Conservation (phyloP, 176 grass and related monocot species). For the Avena eriantha region DNA sequence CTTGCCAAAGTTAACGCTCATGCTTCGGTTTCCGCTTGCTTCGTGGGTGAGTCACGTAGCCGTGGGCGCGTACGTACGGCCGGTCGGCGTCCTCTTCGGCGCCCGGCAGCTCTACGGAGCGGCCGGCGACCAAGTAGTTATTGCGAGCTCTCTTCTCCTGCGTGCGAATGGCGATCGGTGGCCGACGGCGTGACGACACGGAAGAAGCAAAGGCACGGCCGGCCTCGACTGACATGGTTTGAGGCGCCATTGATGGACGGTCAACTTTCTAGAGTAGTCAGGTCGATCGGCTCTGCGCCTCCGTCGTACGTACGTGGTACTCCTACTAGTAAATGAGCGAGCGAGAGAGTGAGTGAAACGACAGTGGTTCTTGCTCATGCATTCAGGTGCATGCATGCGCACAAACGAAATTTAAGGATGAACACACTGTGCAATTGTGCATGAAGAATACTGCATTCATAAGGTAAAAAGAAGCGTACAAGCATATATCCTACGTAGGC, state of each 20-base stretch:
- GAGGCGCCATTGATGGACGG: slow-evolving; percentile 33
- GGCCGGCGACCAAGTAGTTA: background rate
- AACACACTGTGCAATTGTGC: background rate
- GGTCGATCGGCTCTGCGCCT: slow-evolving; percentile 33
- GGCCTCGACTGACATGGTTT: background rate
- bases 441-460: slow-evolving; percentile 21
- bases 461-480: slow-evolving; percentile 27
- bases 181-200: slow-evolving; percentile 34
- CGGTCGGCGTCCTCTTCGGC: slow-evolving; percentile 27
- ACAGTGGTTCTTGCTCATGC: background rate
- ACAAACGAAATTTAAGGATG: slow-evolving; percentile 41
- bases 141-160: background rate
- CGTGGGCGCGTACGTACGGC: background rate
- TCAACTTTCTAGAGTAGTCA: slow-evolving; percentile 38
- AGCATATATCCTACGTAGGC: background rate
- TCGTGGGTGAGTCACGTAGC: background rate
- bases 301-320: background rate
- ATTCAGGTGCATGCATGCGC: slow-evolving; percentile 14
- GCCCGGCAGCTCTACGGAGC: slow-evolving; percentile 17
- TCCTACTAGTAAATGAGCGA: background rate
- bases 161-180: background rate
- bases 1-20: background rate
- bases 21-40: background rate
- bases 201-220: slow-evolving; percentile 5
- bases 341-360: background rate